Percentiles rank a stretch among this genome's conserved stretches.
Conservation (phyloP, 179 eudicot genomes). For the Drosera spatulata region DNA sequence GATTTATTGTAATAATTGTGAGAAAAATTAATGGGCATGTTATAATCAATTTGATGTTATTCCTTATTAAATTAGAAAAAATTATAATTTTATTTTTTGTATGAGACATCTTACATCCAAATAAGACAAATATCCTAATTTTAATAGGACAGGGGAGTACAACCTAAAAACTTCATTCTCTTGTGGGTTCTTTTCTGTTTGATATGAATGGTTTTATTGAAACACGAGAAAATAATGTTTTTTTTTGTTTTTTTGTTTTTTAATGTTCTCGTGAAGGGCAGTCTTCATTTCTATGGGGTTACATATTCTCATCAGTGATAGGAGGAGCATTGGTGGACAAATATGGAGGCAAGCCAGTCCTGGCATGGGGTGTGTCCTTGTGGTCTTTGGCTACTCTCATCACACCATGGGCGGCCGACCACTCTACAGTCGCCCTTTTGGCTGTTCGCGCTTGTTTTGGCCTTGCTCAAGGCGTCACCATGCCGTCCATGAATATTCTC, state of each 20-base stretch:
- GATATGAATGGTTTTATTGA: background rate
- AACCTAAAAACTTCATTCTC: too few relatives aligned
- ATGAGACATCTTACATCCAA: too few relatives aligned
- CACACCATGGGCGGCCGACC: slow-evolving; percentile 89
- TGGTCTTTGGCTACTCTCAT: slow-evolving; percentile 91
- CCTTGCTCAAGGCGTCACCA: slow-evolving; percentile 90
- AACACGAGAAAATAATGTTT: background rate
- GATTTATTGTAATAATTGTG: too few relatives aligned
- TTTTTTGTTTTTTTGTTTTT: background rate
- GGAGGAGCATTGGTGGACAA: slow-evolving; percentile 94
- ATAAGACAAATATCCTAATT: too few relatives aligned
- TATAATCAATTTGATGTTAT: too few relatives aligned
- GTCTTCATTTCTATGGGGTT: slow-evolving; percentile 99
- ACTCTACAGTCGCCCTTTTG: slow-evolving; percentile 57
- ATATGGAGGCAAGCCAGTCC: slow-evolving; percentile 75
- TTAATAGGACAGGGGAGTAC: too few relatives aligned
- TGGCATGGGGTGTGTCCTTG: slow-evolving; percentile 81
- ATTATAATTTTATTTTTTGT: too few relatives aligned
- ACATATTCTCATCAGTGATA: slow-evolving; percentile 69
- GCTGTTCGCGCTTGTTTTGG: slow-evolving; percentile 73
- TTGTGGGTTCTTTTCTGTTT: too few relatives aligned
- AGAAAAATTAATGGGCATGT: too few relatives aligned
- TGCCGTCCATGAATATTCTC: slow-evolving; percentile 81
- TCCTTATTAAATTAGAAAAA: too few relatives aligned
- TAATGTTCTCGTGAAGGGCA: slow-evolving; percentile 10